Conservation (phyloP, 1,284 basidiomycete species). For the Mycosarcoma mackinlayi region DNA sequence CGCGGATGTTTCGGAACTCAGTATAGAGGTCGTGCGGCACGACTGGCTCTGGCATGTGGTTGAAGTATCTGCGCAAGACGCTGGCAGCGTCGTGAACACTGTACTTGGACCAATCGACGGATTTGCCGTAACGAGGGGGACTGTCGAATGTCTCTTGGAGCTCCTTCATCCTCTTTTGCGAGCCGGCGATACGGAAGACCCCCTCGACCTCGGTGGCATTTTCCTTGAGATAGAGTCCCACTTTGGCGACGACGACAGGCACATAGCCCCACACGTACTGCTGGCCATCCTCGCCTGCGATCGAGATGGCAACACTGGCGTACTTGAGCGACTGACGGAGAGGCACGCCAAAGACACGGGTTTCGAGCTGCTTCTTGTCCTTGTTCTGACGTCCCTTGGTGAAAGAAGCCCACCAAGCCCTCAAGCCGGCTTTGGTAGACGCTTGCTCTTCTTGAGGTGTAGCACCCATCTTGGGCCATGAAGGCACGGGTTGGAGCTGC, state of each 20-base stretch:
- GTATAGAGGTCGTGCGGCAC: constrained; percentile 89
- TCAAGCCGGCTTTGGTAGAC: constrained; percentile 52
- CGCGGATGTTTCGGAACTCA: constrained; percentile 82
- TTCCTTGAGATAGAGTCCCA: constrained; percentile 73
- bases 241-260: constrained; percentile 96
- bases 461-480: constrained; percentile 34
- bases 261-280: constrained; percentile 76
- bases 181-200: constrained; percentile 81
- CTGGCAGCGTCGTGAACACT: constrained; percentile 96
- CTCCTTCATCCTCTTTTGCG: constrained; percentile 92
- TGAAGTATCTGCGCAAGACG: constrained; percentile 93
- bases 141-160: constrained; percentile 89
- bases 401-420: constrained; percentile 61
- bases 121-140: constrained; percentile 90
- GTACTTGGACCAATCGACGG: constrained; percentile 89
- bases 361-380: constrained; percentile 42
- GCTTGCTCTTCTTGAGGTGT: constrained; percentile 53
- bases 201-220: constrained; percentile 88
- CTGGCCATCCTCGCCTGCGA: constrained; percentile 74
- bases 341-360: constrained; percentile 80
- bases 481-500: constrained; percentile 42
- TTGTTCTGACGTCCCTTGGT: constrained; percentile 49
- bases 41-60: constrained; percentile 93
- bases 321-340: constrained; percentile 84
- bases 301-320: constrained; percentile 93